Percentiles rank a stretch among this genome's conserved stretches.
Conservation (phyloP, 257 asterid genomes). For the Haberlea rhodopensis region DNA sequence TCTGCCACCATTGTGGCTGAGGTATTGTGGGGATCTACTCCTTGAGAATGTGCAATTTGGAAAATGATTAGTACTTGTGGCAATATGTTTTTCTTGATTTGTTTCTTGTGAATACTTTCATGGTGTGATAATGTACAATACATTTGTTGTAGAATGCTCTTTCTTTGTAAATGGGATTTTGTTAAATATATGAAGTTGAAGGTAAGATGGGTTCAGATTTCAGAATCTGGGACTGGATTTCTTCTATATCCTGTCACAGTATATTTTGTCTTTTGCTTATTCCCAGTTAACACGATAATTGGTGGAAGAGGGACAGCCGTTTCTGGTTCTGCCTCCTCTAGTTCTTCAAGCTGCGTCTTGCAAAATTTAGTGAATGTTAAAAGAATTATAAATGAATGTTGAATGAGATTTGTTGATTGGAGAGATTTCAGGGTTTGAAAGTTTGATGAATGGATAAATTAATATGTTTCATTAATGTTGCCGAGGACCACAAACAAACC, state of each 20-base stretch:
- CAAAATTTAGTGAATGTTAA: too few relatives aligned
- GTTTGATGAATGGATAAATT: too few relatives aligned
- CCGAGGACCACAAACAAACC: too few relatives aligned
- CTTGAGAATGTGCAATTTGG: conserved; percentile 27
- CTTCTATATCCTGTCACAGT: neutral
- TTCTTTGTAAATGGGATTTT: neutral
- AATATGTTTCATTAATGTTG: too few relatives aligned
- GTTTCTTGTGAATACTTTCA: neutral
- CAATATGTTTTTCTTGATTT: neutral
- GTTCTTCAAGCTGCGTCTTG: too few relatives aligned
- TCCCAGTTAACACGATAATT: neutral
- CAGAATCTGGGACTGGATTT: neutral
- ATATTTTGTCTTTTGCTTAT: neutral
- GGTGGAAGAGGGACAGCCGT: neutral
- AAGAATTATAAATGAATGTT: too few relatives aligned
- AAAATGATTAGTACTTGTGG: neutral
- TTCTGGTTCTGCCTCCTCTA: neutral
- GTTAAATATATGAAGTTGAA: neutral
- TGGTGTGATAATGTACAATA: neutral
- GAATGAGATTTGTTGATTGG: too few relatives aligned
- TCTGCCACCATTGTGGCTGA: conserved; percentile 75
- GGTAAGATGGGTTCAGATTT: neutral
- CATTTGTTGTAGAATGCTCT: neutral
- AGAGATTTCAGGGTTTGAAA: too few relatives aligned
- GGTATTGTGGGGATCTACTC: conserved; percentile 82